Conservation (phyloP, 208 protist species). For the Trypanosomatidae sp. region DNA sequence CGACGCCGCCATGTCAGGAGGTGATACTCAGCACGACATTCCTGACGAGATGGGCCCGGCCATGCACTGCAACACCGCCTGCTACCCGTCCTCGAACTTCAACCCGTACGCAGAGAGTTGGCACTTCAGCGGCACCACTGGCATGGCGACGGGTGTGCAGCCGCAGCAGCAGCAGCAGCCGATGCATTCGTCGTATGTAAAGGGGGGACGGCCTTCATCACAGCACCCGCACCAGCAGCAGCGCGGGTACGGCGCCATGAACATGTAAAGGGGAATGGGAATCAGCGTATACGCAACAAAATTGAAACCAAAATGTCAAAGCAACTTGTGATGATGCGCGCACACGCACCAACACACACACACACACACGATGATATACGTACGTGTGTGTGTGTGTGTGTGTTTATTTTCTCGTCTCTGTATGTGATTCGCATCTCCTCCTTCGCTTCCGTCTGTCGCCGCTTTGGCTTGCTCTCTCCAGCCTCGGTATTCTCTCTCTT, state of each 20-base stretch:
- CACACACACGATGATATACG: not conserved
- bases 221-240: conserved; percentile 6
- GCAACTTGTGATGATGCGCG: not conserved
- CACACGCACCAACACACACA: not conserved
- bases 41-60: conserved; percentile 8
- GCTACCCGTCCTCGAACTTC: conserved; percentile 22
- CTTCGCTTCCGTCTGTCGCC: conserved; percentile 3
- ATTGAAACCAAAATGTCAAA: not conserved
- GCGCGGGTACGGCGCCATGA: conserved; percentile 2
- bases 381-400: not conserved
- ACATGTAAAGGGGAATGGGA: not conserved
- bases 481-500: conserved; percentile 2
- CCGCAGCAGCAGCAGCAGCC: conserved; percentile 5
- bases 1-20: not conserved
- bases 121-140: conserved; percentile 19
- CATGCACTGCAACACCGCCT: conserved; percentile 9
- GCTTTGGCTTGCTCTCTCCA: not conserved
- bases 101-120: conserved; percentile 32
- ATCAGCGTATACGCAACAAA: not conserved
- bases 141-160: conserved; percentile 3
- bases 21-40: conserved; percentile 2
- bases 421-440: not conserved
- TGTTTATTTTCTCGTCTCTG: not conserved
- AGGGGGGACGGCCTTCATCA: not conserved
- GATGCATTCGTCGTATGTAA: conserved; percentile 1